These are phyloP conservation scores for Yamadazyma mexicana DNA, from an alignment of 1,139 yeast genomes.

Conservation along the genomic window DNA sequence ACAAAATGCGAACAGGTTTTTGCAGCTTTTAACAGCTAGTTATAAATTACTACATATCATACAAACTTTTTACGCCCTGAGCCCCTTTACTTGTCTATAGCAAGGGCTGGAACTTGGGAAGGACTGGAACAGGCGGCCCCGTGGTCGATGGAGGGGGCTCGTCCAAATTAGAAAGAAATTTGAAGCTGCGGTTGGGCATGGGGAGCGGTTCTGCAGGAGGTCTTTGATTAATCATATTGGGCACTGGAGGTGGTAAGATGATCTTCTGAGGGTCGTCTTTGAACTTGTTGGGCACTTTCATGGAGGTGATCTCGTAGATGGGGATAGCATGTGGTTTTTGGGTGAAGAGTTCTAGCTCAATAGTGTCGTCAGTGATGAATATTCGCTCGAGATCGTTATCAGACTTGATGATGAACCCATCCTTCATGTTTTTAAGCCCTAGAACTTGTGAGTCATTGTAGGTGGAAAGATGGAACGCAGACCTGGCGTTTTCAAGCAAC, in stretches of 20 bases:
- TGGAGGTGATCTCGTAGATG: conserved; percentile 35
- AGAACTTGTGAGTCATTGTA: conserved; percentile 21
- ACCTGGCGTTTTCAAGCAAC: conserved; percentile 65
- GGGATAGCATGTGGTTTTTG: conserved; percentile 35
- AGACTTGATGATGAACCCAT: conserved; percentile 26
- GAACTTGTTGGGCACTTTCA: conserved; percentile 25
- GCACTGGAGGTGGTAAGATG: conserved; percentile 32
- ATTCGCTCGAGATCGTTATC: conserved; percentile 39
- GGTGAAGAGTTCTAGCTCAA: conserved; percentile 38
- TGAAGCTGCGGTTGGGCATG: conserved; percentile 13
- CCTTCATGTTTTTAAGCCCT: conserved; percentile 21
- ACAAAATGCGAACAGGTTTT: not conserved
- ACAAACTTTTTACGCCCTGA: no score
- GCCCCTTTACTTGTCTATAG: no score
- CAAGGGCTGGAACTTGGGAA: conserved; percentile 42
- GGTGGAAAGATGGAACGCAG: conserved; percentile 55
- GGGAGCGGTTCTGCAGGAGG: conserved; percentile 12
- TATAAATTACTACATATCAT: not conserved
- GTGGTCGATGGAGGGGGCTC: conserved; percentile 24
- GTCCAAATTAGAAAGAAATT: conserved; percentile 26
- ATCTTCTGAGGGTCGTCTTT: conserved; percentile 21
- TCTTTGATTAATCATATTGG: conserved; percentile 2
- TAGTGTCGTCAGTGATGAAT: conserved; percentile 26
- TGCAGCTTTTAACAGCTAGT: no score
- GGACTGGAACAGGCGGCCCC: conserved; percentile 27